phyloP scores from a whole-genome alignment of 768 basidiomycete genomes.

The Auriscalpium vulgare region DNA sequence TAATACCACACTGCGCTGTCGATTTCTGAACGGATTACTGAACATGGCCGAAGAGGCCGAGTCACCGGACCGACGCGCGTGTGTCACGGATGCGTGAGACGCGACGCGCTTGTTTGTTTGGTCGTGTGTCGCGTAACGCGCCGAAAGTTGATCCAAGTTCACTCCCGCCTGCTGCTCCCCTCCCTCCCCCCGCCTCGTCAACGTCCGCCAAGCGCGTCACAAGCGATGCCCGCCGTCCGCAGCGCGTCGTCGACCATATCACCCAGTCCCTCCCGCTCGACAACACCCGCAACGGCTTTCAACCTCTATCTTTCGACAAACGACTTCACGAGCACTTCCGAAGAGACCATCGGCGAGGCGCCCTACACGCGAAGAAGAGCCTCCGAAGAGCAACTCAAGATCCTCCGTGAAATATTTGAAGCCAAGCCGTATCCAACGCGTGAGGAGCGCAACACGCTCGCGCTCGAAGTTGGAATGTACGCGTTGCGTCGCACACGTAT shows the following conservation, averaged over 20 bases:
- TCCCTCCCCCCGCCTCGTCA: too few relatives aligned
- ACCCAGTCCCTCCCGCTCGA: neutral
- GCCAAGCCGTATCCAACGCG: neutral
- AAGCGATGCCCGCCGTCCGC: neutral
- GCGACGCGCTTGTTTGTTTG: constrained; percentile 12
- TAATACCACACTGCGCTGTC: neutral
- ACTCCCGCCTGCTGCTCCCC: too few relatives aligned
- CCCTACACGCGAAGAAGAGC: neutral
- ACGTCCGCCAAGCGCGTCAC: neutral
- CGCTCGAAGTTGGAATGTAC: constrained; percentile 1
- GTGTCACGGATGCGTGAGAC: neutral
- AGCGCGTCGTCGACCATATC: neutral
- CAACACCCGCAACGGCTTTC: neutral
- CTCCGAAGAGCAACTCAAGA: neutral
- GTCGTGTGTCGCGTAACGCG: neutral
- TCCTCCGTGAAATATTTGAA: neutral
- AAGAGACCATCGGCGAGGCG: neutral
- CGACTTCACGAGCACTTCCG: neutral
- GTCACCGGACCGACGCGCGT: constrained; percentile 2
- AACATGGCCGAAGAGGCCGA: neutral
- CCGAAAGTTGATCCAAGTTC: neutral
- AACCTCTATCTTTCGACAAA: neutral
- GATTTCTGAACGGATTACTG: neutral
- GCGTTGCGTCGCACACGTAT: neutral
- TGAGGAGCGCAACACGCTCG: constrained; percentile 1